These are phyloP conservation scores for Citrus trifoliata DNA, from an alignment of 345 rosid genomes.

Conservation along the genomic window DNA sequence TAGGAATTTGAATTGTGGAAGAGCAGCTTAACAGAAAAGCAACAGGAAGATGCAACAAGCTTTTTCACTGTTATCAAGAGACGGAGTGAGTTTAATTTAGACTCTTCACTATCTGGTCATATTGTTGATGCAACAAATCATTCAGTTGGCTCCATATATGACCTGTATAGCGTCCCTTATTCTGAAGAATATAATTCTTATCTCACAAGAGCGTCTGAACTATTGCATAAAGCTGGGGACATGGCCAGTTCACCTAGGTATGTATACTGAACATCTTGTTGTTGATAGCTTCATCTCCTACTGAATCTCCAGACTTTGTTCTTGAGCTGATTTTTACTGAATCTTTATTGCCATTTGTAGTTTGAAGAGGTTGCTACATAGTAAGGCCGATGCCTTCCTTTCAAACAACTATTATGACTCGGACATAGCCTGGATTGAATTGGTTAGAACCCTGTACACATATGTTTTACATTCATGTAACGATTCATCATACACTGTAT, in stretches of 20 bases:
- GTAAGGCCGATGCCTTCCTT: constrained; percentile 88
- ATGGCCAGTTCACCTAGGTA: constrained; percentile 72
- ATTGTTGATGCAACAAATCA: constrained; percentile 25
- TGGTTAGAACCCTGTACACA: constrained; percentile 47
- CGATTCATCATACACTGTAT: background rate
- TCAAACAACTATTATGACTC: constrained; percentile 90
- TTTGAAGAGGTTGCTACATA: constrained; percentile 79
- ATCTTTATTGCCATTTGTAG: constrained; percentile 37
- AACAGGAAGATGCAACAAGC: constrained; percentile 57
- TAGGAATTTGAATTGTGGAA: constrained; percentile 85
- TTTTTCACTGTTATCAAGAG: constrained; percentile 82
- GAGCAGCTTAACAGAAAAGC: constrained; percentile 44
- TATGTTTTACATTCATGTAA: background rate
- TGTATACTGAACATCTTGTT: constrained; percentile 11
- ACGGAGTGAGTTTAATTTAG: constrained; percentile 48
- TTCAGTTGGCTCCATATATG: constrained; percentile 33
- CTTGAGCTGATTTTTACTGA: constrained; percentile 4
- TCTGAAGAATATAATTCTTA: constrained; percentile 61
- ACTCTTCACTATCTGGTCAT: constrained; percentile 31
- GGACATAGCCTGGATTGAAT: constrained; percentile 95
- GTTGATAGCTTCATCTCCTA: background rate
- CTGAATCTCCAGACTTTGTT: background rate
- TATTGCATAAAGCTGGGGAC: constrained; percentile 85
- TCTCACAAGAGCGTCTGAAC: constrained; percentile 62
- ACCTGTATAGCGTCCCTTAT: constrained; percentile 63